phyloP scores from a whole-genome alignment of 768 basidiomycete genomes.

The Cantharellus anzutake region DNA sequence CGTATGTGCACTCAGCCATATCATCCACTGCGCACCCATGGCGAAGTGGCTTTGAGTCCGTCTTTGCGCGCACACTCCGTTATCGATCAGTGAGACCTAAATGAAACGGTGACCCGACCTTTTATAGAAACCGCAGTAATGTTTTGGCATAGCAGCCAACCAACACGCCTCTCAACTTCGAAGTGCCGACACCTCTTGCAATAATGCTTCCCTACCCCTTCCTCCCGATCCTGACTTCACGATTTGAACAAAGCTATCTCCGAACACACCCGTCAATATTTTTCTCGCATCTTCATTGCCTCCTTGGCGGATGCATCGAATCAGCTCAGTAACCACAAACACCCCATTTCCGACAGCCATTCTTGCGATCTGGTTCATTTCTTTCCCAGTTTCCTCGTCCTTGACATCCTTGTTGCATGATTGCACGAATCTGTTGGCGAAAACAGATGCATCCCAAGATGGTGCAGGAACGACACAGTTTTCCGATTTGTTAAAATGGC shows the following conservation, averaged over 20 bases:
- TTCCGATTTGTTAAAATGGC: slow-evolving; percentile 56
- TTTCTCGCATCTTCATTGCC: slow-evolving; percentile 22
- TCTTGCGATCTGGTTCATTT: slow-evolving; percentile 19
- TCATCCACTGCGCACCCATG: too few relatives aligned
- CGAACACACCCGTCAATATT: slow-evolving; percentile 41
- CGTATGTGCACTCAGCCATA: too few relatives aligned
- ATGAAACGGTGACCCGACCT: too few relatives aligned
- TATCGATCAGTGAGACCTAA: too few relatives aligned
- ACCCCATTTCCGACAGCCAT: slow-evolving; percentile 46
- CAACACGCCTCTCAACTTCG: too few relatives aligned
- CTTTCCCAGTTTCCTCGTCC: not conserved
- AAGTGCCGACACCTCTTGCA: slow-evolving; percentile 20
- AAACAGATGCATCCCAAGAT: slow-evolving; percentile 36
- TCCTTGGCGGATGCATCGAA: slow-evolving; percentile 30
- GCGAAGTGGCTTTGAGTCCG: too few relatives aligned
- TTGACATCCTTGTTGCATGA: slow-evolving; percentile 28
- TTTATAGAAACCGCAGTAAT: too few relatives aligned
- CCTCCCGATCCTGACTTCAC: slow-evolving; percentile 33
- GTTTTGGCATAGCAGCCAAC: too few relatives aligned
- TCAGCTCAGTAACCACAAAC: slow-evolving; percentile 58
- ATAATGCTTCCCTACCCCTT: slow-evolving; percentile 54
- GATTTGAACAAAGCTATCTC: slow-evolving; percentile 22
- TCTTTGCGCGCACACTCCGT: too few relatives aligned
- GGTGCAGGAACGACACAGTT: slow-evolving; percentile 32
- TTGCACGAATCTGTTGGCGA: slow-evolving; percentile 39